Base-by-base conservation (phyloP, 768 basidiomycete genomes). In the Pleurotus cornucopiae region DNA sequence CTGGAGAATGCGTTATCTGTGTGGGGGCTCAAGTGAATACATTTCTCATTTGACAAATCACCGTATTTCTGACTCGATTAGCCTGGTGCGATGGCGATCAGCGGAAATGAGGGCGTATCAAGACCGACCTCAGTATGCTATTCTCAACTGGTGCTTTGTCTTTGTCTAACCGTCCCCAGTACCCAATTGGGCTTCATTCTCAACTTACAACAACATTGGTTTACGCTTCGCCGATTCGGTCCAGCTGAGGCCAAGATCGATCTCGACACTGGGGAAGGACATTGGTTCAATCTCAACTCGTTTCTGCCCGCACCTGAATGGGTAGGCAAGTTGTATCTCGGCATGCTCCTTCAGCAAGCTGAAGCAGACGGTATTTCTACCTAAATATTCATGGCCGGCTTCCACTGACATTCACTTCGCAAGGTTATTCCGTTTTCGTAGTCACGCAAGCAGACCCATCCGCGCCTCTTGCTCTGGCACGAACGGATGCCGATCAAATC, bases 251-350 rank as follows among this genome's bases (percentile, higher is more conserved):
- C n/a, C 25, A 12, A 63, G 52, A 74, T 79, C 13, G 70, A 69
- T 14, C 60, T 78, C 13, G 80, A 83, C 64, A 67, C 69, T 13
- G 82, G 76, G 30, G 72, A 76, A 51, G 85, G 82, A 11, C 85
- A 91, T 67, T 94, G 92, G 92, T 94, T 91, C 72, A 93, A 95
- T 67, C 76, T 96, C 7, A 89, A 95, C 65, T 94, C 93, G 6
- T 86, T 80, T 61, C 72, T 86, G 12, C 59, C 74, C 34, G 66
- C 70, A 4, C 93, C 94, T 6, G 85, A 93, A 67, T 92, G 91
- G 89, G 81, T 97, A 26, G 79, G 89, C 25, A 88, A 83, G 61
- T 80, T 85, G 1, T 94, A 93, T 71, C 81, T 97, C 3, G 83
- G 84, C 51, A 87, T 95, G 87, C 83, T 91, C 47, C 71, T 97